Base-by-base conservation (phyloP, 2,329 filamentous ascomycete species). In the Fulvia fulva region DNA sequence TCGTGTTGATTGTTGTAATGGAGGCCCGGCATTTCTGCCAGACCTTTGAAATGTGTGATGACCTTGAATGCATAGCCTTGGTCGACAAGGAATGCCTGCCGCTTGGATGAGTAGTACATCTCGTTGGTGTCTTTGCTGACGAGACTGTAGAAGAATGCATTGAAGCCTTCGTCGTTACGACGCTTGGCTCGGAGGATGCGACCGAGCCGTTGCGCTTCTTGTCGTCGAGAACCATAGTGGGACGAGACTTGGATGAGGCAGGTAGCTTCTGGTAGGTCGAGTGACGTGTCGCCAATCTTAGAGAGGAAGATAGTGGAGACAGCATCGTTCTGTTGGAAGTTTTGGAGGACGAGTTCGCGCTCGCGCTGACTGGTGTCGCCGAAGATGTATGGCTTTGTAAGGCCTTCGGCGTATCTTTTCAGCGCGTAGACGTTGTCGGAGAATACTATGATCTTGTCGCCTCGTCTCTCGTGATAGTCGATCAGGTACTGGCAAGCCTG, bases 11-110 rank as follows among this genome's bases (percentile, higher is more conserved):
- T 90, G 1, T 84, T 84, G 71, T 95, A 97, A 1, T 87, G 88
- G 1, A 99, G 82, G 0, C 87, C 86, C 0, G 88, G 86, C 54
- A 93, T 88, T 59, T 90, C 84, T 60, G 97, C 90, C 63, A 99
- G 91, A 52, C 93, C 94, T 69, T 92, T 88, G 7, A 99, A 81
- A 70, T 96, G 91, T 0, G 94, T 99, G 72, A 99, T 99, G 62
- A 97, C 93, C 73, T 97, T 97, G 82, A 99, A 99, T 0, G 94
- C 93, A 72, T 99, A 99, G 9, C 94, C 94, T 75, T 99, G 94
- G 65, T 99, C 94, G 22, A 99, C 92, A 0, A 99, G 81, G 78
- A 99, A 99, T 0, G 94, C 93, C 75, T 99, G 94, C 9, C 94
- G 85, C 75, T 97, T 97, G 3, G 91, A 92, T 0, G 93, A 97